A percentile compares a stretch with the other conserved stretches of the same genome.
Conservation (phyloP, 2,329 filamentous ascomycete genomes). For the Aspergillus felis region DNA sequence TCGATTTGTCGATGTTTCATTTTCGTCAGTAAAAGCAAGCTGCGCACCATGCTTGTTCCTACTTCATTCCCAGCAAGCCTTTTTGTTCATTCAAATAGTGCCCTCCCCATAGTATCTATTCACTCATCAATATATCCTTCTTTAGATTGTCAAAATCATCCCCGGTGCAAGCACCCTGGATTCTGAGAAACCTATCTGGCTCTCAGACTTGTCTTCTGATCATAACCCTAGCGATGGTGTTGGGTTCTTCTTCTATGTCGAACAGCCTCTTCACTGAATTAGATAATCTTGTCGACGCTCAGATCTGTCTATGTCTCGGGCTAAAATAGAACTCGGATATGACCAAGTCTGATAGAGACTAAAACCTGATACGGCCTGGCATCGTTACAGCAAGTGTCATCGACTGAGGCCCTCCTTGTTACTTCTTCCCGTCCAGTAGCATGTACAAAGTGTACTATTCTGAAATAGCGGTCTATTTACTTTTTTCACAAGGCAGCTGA, state of each 20-base stretch:
- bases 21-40: not conserved
- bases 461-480: not conserved
- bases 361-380: no score
- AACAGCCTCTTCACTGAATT: no score
- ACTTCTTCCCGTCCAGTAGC: not conserved
- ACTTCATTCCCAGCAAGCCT: not conserved
- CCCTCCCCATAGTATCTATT: not conserved
- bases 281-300: not conserved
- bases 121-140: not conserved
- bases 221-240: no score
- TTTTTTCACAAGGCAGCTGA: not conserved
- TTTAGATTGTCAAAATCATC: not conserved
- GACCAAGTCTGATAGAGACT: not conserved
- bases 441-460: not conserved
- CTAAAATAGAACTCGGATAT: not conserved
- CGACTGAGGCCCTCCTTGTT: not conserved
- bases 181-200: not conserved
- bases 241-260: no score
- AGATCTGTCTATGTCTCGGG: not conserved
- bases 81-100: not conserved
- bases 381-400: not conserved
- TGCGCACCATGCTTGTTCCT: not conserved
- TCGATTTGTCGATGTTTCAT: slow-evolving; percentile 5
- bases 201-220: not conserved
- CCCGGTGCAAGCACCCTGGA: not conserved